Evolutionary conservation across 2,329 filamentous ascomycete species (phyloP).

Genomic region (Dichotomopilus funicola): DNA sequence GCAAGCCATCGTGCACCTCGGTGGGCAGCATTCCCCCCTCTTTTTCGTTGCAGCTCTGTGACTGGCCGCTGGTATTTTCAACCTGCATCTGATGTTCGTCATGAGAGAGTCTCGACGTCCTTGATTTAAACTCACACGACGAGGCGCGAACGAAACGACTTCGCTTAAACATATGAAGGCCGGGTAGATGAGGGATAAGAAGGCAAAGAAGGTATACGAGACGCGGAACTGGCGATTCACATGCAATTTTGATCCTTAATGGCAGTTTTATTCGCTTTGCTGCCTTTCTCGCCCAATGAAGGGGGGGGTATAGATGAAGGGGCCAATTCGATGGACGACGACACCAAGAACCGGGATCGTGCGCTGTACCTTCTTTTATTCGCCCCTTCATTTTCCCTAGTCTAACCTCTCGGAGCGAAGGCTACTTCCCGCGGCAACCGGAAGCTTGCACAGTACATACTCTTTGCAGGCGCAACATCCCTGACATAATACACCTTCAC

Average conservation of each 20-base stretch:
- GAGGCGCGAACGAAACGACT: too few species aligned
- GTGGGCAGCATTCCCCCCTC: not conserved
- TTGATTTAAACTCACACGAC: not conserved
- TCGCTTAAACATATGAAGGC: too few species aligned
- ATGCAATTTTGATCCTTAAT: too few species aligned
- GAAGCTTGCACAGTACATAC: slow-evolving; percentile 96
- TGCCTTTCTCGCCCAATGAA: too few species aligned
- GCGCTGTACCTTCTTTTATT: too few species aligned
- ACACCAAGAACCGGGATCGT: too few species aligned
- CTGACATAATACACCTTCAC: slow-evolving; percentile 64
- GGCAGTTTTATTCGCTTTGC: too few species aligned
- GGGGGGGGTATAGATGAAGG: too few species aligned
- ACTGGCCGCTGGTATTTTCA: not conserved
- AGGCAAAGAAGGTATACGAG: too few species aligned
- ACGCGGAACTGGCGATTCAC: too few species aligned
- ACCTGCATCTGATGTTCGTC: not conserved
- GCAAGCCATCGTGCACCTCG: not conserved
- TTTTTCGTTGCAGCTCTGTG: not conserved
- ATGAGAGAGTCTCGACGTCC: not conserved
- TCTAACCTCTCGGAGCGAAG: slow-evolving; percentile 48
- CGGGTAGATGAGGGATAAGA: too few species aligned
- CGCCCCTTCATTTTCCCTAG: not conserved
- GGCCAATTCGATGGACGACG: too few species aligned
- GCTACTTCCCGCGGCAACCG: slow-evolving; percentile 76
- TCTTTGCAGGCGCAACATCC: slow-evolving; percentile 86